Base-by-base conservation (phyloP, 805 yeast genomes). In the Cyberlindnera meyerae region DNA sequence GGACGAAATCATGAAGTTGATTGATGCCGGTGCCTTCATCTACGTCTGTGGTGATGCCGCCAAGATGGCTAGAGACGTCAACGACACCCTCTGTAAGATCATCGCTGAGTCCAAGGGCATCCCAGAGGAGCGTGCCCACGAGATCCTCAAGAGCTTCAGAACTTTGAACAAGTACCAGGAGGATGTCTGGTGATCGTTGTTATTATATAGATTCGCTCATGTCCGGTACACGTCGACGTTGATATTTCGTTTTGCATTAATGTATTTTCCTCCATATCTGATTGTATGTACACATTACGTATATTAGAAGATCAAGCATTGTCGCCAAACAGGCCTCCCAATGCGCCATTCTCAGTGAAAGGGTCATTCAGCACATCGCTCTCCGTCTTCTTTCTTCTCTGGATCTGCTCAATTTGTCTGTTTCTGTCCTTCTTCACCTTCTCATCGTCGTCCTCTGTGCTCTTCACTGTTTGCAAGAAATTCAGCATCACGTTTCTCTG, bases 41-140 rank as follows among this genome's bases (percentile, higher is more conserved):
- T 90, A 93, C 60, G 95, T 90, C 26, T 90, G 98, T 71, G 98
- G 97, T 58, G 97, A 93, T 65, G 97, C 98, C 18, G 75, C 83
- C 20, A 77, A 75, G 47, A 93, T 90, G 98, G 96, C 97, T 4
- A 82, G 90, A 63, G 95, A 88, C 56, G 97, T 90, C 8, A 88
- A 84, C 52, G 60, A 68, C 30, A 70, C 90, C 2, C 68, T 90
- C 42, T 70, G 71, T 11, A 67, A 72, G 44, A 79, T 93, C 40
- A 58, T 89, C 32, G 61, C 78, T 31, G 59, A 72, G 38, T 75
- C 76, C 46, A 79, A 89, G 54, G 73, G 70, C n/a, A 62, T 87
- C 20, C 47, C 79, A 6, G 71, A 70, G 40, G 82, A 73, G 24
- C 78, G 76, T 47, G 96, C 95, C 11, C 73, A 75, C 37, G 93